Base-by-base conservation (phyloP, 2,329 filamentous ascomycete species). In the Penicillium janthinellum region DNA sequence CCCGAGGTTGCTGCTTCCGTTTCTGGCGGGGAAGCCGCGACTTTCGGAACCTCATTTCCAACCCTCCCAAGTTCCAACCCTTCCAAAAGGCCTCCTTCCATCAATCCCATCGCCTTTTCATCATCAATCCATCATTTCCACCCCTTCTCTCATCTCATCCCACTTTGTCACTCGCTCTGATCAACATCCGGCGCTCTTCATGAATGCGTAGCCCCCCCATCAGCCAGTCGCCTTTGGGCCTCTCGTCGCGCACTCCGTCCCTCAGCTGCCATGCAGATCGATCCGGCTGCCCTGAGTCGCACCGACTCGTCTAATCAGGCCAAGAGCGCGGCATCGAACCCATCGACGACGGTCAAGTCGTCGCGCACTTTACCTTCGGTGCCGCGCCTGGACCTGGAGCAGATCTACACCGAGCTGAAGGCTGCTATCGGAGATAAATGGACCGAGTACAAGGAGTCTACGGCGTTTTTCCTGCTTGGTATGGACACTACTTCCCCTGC, bases 341-440 rank as follows among this genome's bases (percentile, higher is more conserved):
- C 67, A 39, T 59, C 73, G 17, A 63, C 75, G 15, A 70, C 72
- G n/a, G 71, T 81, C 63, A 83, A 83, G 60, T 78, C 80, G 50
- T 79, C 79, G 54, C 83, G 83, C 67, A 76, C 79, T 31, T 72
- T 80, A 57, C 79, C 80, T 54, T 80, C 80, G n/a, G 81, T 84
- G 25, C 85, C 84, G 64, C 83, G 86, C 62, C 80, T 88, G 57
- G 86, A 88, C 66, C 75, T 87, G 54, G 86, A 88, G 70, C 84
- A 85, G 28, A 78, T 87, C 53, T 88, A 88, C 69, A 82, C 83
- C 10, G 82, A 85, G 61, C 77, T 89, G 56, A 88, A 88, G 70
- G 77, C 79, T 53, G 81, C 82, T 20, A 82, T 88, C 60, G 83
- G 82, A 60, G 84, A 87, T 59, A 78, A 83, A 64, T 88, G 85